Conservation (phyloP, 306 rosid genomes). For the Rubus parviflorus region DNA sequence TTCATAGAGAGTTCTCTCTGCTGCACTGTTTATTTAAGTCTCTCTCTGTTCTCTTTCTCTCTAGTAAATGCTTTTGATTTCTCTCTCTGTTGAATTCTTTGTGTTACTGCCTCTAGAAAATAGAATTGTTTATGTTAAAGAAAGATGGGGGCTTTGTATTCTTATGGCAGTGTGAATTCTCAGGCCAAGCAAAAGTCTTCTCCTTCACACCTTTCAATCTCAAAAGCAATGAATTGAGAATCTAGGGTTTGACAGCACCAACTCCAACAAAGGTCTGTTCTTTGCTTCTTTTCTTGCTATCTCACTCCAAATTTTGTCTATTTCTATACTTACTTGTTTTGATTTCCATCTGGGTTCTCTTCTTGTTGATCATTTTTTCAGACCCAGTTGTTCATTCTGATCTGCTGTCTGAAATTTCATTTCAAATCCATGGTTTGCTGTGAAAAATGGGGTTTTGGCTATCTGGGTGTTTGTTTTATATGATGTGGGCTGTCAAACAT, state of each 20-base stretch:
- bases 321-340: slow-evolving; percentile 21
- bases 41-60: slow-evolving; percentile 1
- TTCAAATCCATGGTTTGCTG: slow-evolving; percentile 25
- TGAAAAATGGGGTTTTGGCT: slow-evolving; percentile 44
- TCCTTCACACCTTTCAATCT: slow-evolving; percentile 74
- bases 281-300: slow-evolving; percentile 39
- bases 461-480: slow-evolving; percentile 34
- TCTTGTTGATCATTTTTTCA: neutral
- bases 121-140: slow-evolving; percentile 11
- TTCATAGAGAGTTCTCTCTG: slow-evolving; percentile 29
- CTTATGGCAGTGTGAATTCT: slow-evolving; percentile 60
- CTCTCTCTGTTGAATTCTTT: slow-evolving; percentile 20
- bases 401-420: slow-evolving; percentile 30
- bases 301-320: slow-evolving; percentile 29
- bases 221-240: slow-evolving; percentile 59
- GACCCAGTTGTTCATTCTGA: slow-evolving; percentile 40
- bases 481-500: slow-evolving; percentile 39
- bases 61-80: neutral
- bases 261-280: slow-evolving; percentile 63
- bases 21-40: slow-evolving; percentile 48
- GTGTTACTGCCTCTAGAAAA: slow-evolving; percentile 17
- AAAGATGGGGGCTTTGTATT: slow-evolving; percentile 65
- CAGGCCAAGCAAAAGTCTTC: slow-evolving; percentile 61
- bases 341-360: slow-evolving; percentile 27
- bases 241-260: slow-evolving; percentile 82